These are phyloP conservation scores for Talaromyces amestolkiae DNA, from an alignment of 2,329 filamentous ascomycete genomes.

Conservation along the genomic window DNA sequence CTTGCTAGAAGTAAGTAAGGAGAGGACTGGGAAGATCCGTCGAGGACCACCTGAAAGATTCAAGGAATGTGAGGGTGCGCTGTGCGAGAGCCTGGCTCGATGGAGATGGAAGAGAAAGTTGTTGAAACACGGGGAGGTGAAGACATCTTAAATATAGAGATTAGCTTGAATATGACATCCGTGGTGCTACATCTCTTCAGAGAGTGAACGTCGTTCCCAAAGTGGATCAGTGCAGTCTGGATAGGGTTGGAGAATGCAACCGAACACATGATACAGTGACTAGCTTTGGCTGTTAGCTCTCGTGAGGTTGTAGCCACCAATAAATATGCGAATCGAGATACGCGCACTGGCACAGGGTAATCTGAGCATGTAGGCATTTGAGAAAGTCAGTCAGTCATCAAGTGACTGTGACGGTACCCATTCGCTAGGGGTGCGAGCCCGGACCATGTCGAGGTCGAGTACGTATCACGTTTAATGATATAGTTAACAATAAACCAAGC, in stretches of 20 bases:
- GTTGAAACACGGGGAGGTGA: background rate
- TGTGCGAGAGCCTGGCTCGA: constrained; percentile 10
- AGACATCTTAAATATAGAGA: background rate
- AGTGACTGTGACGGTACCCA: background rate
- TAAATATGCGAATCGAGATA: background rate
- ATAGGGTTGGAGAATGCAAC: constrained; percentile 11
- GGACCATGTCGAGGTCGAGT: background rate
- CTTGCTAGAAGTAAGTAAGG: constrained; percentile 8
- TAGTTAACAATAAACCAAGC: background rate
- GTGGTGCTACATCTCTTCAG: background rate
- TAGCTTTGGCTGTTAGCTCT: background rate
- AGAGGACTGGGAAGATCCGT: constrained; percentile 12
- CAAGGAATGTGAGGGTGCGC: constrained; percentile 11
- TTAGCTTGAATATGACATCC: background rate
- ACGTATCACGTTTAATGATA: background rate
- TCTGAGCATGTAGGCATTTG: background rate
- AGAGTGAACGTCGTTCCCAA: background rate
- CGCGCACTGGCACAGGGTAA: background rate
- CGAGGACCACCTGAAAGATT: constrained; percentile 11
- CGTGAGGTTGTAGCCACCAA: constrained; percentile 10
- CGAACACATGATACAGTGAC: constrained; percentile 9
- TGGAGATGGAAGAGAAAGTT: background rate
- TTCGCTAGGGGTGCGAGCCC: background rate
- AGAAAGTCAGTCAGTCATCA: constrained; percentile 4
- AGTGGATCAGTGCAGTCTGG: background rate